These are phyloP conservation scores for Cronartium ribicola DNA, from an alignment of 1,284 basidiomycete species.

Conservation along the genomic window DNA sequence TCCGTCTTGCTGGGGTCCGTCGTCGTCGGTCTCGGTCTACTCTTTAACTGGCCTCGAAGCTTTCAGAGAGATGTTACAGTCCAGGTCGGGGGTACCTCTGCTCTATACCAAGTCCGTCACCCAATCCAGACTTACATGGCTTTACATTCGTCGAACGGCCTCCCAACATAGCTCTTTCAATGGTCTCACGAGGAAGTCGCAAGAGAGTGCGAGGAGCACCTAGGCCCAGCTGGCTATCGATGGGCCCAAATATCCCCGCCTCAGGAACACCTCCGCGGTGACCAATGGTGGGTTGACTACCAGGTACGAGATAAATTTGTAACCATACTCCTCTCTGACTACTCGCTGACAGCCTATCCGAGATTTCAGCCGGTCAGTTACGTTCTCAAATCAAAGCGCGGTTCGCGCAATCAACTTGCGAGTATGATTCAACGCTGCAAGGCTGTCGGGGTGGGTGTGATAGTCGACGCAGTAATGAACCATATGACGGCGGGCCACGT, in stretches of 20 bases:
- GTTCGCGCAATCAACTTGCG: slow-evolving; percentile 24
- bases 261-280: slow-evolving; percentile 35
- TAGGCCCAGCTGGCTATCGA: slow-evolving; percentile 21
- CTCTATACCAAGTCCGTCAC: too few species aligned
- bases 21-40: neutral
- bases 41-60: neutral
- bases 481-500: slow-evolving; percentile 28
- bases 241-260: slow-evolving; percentile 36
- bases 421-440: slow-evolving; percentile 29
- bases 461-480: slow-evolving; percentile 35
- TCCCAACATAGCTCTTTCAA: slow-evolving; percentile 31
- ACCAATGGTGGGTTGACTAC: slow-evolving; percentile 38
- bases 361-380: slow-evolving; percentile 30
- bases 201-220: slow-evolving; percentile 19
- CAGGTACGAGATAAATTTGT: slow-evolving; percentile 3
- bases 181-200: slow-evolving; percentile 27
- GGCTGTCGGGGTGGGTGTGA: slow-evolving; percentile 26
- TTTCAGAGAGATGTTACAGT: neutral
- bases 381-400: slow-evolving; percentile 23
- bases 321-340: too few species aligned
- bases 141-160: neutral
- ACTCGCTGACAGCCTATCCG: neutral
- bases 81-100: neutral
- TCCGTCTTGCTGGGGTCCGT: too few species aligned
- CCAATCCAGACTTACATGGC: neutral